phyloP scores from a whole-genome alignment of 345 rosid species.

The Raphanus raphanistrum region DNA sequence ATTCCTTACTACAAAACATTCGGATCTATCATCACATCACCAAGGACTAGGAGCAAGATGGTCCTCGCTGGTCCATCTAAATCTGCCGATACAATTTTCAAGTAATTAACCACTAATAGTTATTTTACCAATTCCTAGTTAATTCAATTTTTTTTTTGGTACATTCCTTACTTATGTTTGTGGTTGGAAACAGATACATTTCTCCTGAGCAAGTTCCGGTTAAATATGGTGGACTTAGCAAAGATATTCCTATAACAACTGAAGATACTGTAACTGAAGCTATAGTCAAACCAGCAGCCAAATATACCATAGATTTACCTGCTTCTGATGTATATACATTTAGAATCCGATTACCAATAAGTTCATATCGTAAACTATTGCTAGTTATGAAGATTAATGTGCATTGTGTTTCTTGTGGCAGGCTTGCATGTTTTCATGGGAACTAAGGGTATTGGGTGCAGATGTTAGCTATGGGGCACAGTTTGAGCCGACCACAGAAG shows the following conservation, averaged over 20 bases:
- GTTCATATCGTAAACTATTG: neutral
- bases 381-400: constrained; percentile 2
- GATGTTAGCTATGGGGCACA: constrained; percentile 87
- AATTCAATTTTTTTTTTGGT: neutral
- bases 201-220: constrained; percentile 68
- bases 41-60: constrained; percentile 93
- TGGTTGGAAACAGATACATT: constrained; percentile 50
- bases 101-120: constrained; percentile 35
- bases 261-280: constrained; percentile 60
- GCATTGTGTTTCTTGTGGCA: constrained; percentile 37
- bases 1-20: constrained; percentile 74
- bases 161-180: neutral
- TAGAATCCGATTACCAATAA: neutral
- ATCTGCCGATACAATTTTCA: constrained; percentile 80
- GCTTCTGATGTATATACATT: constrained; percentile 56
- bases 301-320: constrained; percentile 62
- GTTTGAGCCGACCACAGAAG: constrained; percentile 64
- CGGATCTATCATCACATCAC: constrained; percentile 73
- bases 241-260: constrained; percentile 50
- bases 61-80: constrained; percentile 79
- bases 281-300: constrained; percentile 61
- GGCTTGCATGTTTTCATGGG: constrained; percentile 62
- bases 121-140: neutral
- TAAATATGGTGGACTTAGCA: constrained; percentile 62
- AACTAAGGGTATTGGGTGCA: constrained; percentile 76